Conservation (phyloP, 2,329 filamentous ascomycete species). For the Aspergillus tanneri region DNA sequence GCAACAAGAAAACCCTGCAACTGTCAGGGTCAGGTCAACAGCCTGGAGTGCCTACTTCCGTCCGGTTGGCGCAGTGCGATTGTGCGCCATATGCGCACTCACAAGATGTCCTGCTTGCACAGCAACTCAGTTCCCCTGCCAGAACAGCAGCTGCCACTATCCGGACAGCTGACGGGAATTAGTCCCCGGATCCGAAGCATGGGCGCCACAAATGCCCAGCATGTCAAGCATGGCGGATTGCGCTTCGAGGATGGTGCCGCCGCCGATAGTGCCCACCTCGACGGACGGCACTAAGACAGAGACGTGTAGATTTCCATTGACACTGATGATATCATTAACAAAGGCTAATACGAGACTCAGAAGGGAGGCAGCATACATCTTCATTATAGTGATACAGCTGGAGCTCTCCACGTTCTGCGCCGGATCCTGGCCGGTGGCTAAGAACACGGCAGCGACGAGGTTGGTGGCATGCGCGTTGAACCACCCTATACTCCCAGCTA, state of each 20-base stretch:
- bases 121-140: slow-evolving; percentile 88
- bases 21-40: too few species aligned
- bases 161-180: slow-evolving; percentile 87
- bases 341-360: too few species aligned
- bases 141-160: slow-evolving; percentile 85
- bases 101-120: slow-evolving; percentile 93
- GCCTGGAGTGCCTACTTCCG: too few species aligned
- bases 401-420: slow-evolving; percentile 95
- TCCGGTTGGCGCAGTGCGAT: slow-evolving; percentile 69
- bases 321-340: too few species aligned
- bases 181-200: slow-evolving; percentile 85
- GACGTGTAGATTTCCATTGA: slow-evolving; percentile 89
- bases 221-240: slow-evolving; percentile 96
- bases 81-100: slow-evolving; percentile 91
- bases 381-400: slow-evolving; percentile 99
- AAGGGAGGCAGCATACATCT: slow-evolving; percentile 83
- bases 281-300: slow-evolving; percentile 97
- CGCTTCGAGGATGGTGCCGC: slow-evolving; percentile 93
- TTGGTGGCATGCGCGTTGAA: slow-evolving; percentile 98
- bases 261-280: slow-evolving; percentile 94
- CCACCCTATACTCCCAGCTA: slow-evolving; percentile 92
- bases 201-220: slow-evolving; percentile 86
- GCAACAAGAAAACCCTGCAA: too few species aligned
- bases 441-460: slow-evolving; percentile 91
- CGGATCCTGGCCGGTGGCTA: slow-evolving; percentile 95